These are phyloP conservation scores for Apiosordaria backusii DNA, from an alignment of 495 filamentous ascomycete species.

Conservation along the genomic window DNA sequence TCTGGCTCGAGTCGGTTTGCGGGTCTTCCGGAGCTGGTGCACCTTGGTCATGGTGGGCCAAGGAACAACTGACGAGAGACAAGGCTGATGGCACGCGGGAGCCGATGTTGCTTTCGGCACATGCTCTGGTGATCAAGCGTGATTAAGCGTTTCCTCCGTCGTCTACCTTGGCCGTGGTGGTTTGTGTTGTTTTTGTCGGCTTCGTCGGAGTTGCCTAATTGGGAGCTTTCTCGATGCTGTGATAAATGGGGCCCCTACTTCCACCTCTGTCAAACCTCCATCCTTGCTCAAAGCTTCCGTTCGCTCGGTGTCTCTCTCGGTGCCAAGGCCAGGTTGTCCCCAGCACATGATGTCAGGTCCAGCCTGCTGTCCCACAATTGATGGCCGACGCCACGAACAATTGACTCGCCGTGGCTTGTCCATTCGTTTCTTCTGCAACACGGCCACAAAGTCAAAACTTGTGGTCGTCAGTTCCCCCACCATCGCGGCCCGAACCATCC, in stretches of 20 bases:
- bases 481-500: background rate
- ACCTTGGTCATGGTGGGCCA: slow-evolving; percentile 13
- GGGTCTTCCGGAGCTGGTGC: slow-evolving; percentile 18
- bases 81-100: background rate
- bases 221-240: background rate
- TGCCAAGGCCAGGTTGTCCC: slow-evolving; percentile 3
- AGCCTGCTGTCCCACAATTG: background rate
- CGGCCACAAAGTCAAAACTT: slow-evolving; percentile 2
- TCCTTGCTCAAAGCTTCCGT: background rate
- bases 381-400: background rate
- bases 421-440: background rate
- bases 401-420: background rate
- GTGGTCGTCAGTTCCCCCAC: background rate
- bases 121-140: no score
- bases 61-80: background rate
- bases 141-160: background rate
- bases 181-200: background rate
- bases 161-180: background rate
- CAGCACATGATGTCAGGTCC: background rate
- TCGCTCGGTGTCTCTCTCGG: background rate
- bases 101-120: no score
- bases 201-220: background rate
- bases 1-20: slow-evolving; percentile 15
- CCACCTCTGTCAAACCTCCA: background rate
- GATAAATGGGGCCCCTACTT: background rate